Conservation (phyloP, 176 grass and related monocot species). For the Ensete glaucum region DNA sequence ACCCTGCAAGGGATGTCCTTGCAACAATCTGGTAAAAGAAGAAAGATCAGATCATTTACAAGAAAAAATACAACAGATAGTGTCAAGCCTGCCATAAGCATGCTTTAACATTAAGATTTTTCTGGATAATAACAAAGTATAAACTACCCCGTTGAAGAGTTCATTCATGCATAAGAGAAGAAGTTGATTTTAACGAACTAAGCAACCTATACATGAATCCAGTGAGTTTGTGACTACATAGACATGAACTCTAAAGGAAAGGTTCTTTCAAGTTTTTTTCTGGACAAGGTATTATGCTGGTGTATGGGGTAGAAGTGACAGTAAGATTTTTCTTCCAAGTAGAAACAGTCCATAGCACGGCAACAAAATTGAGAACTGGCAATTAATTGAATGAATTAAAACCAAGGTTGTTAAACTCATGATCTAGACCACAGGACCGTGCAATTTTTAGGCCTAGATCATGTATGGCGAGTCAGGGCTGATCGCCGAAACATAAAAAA, state of each 20-base stretch:
- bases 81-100: neutral
- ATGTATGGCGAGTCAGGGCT: too few species aligned
- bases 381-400: too few species aligned
- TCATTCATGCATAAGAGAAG: neutral
- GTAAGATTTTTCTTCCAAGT: too few species aligned
- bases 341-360: too few species aligned
- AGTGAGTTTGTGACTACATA: neutral
- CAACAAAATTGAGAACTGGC: too few species aligned
- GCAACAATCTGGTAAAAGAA: constrained; percentile 23
- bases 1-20: constrained; percentile 21
- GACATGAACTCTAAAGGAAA: neutral
- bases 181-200: neutral
- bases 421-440: too few species aligned
- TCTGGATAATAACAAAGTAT: neutral
- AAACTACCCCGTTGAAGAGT: neutral
- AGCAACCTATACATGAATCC: neutral
- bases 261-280: neutral
- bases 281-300: neutral
- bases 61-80: neutral
- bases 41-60: constrained; percentile 6
- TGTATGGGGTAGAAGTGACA: neutral
- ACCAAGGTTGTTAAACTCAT: too few species aligned
- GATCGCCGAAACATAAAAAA: too few species aligned
- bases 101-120: neutral
- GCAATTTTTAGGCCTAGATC: too few species aligned